A percentile compares a stretch with the other conserved stretches of the same genome.
These are phyloP conservation scores for Reticulascus tulasneorum DNA, from an alignment of 2,329 filamentous ascomycete genomes.

Conservation along the genomic window DNA sequence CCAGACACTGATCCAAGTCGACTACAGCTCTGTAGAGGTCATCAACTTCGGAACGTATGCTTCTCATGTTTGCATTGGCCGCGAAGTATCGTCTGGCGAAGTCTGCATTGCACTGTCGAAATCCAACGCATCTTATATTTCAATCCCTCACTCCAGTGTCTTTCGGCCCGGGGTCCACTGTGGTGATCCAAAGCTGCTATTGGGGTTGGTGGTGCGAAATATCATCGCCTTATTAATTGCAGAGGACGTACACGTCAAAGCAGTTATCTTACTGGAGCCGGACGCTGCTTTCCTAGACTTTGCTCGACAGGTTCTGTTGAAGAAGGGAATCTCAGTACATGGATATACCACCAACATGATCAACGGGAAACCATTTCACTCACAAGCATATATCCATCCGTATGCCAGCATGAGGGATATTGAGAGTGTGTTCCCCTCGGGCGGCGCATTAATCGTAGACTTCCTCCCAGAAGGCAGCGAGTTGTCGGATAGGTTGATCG, in stretches of 20 bases:
- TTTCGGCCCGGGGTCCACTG: slow-evolving; percentile 8
- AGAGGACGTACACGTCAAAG: slow-evolving; percentile 4
- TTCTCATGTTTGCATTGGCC: slow-evolving; percentile 29
- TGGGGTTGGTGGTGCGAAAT: slow-evolving; percentile 20
- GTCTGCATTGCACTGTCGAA: slow-evolving; percentile 23
- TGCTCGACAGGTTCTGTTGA: slow-evolving; percentile 16
- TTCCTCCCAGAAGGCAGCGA: slow-evolving; percentile 23
- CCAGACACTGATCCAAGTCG: slow-evolving; percentile 22
- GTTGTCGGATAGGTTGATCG: slow-evolving; percentile 21
- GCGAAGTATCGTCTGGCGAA: slow-evolving; percentile 18
- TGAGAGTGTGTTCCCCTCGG: slow-evolving; percentile 20
- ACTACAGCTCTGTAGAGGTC: slow-evolving; percentile 30
- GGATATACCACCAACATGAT: slow-evolving; percentile 18
- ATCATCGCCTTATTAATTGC: slow-evolving; percentile 17
- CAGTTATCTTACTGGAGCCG: slow-evolving; percentile 28
- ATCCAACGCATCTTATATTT: slow-evolving; percentile 30
- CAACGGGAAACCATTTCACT: background rate
- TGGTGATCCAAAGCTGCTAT: slow-evolving; percentile 15
- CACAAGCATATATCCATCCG: slow-evolving; percentile 22
- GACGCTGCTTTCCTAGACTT: slow-evolving; percentile 24
- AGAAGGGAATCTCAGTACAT: slow-evolving; percentile 10
- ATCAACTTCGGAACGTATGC: slow-evolving; percentile 20
- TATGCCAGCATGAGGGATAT: slow-evolving; percentile 21
- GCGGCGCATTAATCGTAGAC: slow-evolving; percentile 24
- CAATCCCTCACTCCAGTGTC: slow-evolving; percentile 16